Percentiles rank a stretch among this genome's conserved stretches.
Evolutionary conservation across 305 asterid species (phyloP).

Genomic region (Euphrasia arctica): DNA sequence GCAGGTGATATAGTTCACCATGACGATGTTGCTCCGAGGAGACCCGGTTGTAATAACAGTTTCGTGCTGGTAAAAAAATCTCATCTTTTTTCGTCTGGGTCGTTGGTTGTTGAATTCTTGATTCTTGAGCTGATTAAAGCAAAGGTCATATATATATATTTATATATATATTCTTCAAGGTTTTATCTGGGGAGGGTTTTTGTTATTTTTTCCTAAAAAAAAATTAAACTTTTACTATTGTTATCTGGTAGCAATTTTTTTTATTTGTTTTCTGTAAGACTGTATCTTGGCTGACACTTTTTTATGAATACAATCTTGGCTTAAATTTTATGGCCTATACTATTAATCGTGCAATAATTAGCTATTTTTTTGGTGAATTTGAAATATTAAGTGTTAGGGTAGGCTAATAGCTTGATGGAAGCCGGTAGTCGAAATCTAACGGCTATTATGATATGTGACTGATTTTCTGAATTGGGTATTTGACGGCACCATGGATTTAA

Average conservation of each 20-base stretch:
- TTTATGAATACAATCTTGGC: not conserved
- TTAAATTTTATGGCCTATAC: slow-evolving; percentile 8
- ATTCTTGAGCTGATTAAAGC: slow-evolving; percentile 16
- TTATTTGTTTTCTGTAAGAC: slow-evolving; percentile 15
- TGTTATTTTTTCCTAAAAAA: not conserved
- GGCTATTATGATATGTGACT: too few species aligned
- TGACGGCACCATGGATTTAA: too few species aligned
- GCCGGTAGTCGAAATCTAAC: too few species aligned
- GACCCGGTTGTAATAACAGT: slow-evolving; percentile 85
- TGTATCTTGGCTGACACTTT: not conserved
- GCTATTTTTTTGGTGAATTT: not conserved
- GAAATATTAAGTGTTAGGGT: too few species aligned
- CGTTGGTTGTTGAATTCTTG: slow-evolving; percentile 24
- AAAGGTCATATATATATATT: slow-evolving; percentile 21
- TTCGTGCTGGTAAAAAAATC: slow-evolving; percentile 68
- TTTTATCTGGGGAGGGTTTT: slow-evolving; percentile 28
- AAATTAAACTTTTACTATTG: too few species aligned
- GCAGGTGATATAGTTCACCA: slow-evolving; percentile 93
- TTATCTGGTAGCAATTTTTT: too few species aligned
- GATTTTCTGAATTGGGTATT: too few species aligned
- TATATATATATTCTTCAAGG: slow-evolving; percentile 20
- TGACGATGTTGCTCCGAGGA: slow-evolving; percentile 76
- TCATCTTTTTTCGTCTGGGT: slow-evolving; percentile 4
- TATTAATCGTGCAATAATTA: slow-evolving; percentile 16
- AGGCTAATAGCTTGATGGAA: too few species aligned